Evolutionary conservation across 495 filamentous ascomycete genomes (phyloP).

Genomic region (Aspergillus avenaceus): DNA sequence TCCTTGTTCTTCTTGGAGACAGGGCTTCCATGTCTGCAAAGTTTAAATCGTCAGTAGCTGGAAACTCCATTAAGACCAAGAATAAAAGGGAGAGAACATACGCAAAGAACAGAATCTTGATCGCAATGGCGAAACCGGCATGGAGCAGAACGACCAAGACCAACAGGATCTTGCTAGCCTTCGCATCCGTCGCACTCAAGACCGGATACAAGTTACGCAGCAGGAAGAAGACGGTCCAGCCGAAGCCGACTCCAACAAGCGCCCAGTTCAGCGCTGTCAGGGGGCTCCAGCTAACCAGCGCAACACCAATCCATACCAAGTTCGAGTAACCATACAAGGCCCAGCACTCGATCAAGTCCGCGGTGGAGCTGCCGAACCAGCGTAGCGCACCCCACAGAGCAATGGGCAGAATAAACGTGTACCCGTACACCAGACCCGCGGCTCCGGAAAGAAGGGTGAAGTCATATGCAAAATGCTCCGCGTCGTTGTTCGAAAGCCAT

Average conservation of each 20-base stretch:
- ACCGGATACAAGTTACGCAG: conserved; percentile 92
- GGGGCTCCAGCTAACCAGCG: conserved; percentile 83
- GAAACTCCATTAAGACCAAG: background rate
- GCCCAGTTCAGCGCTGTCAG: conserved; percentile 84
- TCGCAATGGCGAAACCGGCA: conserved; percentile 81
- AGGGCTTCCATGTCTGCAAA: conserved; percentile 57
- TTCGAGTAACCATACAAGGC: conserved; percentile 93
- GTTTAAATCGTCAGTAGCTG: conserved; percentile 16
- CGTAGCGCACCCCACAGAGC: conserved; percentile 82
- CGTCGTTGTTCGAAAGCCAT: conserved; percentile 64
- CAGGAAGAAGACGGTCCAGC: conserved; percentile 78
- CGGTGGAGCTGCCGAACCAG: conserved; percentile 89
- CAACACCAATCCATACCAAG: conserved; percentile 93
- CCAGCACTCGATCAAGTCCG: conserved; percentile 80
- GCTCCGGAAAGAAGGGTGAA: conserved; percentile 79
- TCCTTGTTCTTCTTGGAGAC: conserved; percentile 49
- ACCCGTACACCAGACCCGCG: conserved; percentile 89
- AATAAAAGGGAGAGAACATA: conserved; percentile 29
- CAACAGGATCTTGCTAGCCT: conserved; percentile 84
- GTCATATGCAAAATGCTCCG: conserved; percentile 74
- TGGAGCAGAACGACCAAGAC: conserved; percentile 81
- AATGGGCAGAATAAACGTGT: conserved; percentile 79
- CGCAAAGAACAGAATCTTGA: conserved; percentile 96
- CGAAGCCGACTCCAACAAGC: conserved; percentile 89
- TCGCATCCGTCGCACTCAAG: conserved; percentile 83